phyloP scores from a whole-genome alignment of 176 grass and related monocot genomes.

The Olyra latifolia region DNA sequence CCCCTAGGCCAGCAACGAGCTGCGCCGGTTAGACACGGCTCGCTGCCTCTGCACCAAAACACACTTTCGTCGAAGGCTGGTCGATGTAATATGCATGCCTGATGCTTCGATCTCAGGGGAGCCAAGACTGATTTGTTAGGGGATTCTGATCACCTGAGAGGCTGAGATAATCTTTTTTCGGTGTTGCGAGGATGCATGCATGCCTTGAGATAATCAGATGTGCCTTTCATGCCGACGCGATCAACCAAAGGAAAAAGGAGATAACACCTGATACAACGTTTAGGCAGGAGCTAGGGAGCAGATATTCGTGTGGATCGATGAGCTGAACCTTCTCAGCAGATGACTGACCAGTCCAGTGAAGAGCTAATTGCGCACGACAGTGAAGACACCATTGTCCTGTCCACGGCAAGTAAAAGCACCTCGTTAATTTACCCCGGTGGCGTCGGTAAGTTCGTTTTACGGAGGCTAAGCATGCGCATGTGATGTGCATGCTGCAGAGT shows the following conservation, averaged over 20 bases:
- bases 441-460: not conserved
- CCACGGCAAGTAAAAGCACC: not conserved
- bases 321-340: not conserved
- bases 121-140: not conserved
- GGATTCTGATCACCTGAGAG: not conserved
- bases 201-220: not conserved
- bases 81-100: not conserved
- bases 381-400: not conserved
- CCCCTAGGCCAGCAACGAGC: not conserved
- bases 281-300: not conserved
- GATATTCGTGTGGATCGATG: not conserved
- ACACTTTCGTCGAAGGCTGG: conserved; percentile 32
- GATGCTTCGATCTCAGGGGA: not conserved
- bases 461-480: not conserved
- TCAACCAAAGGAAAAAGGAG: not conserved
- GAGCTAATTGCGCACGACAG: not conserved
- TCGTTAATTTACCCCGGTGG: not conserved
- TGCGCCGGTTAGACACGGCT: not conserved
- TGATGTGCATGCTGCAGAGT: not conserved
- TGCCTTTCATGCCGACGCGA: not conserved
- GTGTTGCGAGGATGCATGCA: not conserved
- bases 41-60: not conserved
- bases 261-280: not conserved
- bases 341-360: not conserved
- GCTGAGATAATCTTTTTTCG: not conserved